These are phyloP conservation scores for Phaeosphaeria sp. DNA, from an alignment of 2,329 filamentous ascomycete species.

Conservation along the genomic window DNA sequence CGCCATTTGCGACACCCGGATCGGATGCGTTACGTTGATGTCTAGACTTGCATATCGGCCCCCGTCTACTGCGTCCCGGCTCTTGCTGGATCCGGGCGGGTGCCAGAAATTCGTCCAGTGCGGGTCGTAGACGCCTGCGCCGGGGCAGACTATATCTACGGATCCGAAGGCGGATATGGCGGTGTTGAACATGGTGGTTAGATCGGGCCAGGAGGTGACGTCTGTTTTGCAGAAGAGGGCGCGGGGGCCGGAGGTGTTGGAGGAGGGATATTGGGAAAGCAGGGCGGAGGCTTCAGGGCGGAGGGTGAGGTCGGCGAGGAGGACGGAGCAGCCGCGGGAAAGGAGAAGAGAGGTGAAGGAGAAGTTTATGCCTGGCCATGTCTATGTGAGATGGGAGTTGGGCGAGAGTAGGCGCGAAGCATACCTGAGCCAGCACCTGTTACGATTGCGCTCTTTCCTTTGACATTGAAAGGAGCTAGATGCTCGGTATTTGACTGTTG, in stretches of 20 bases:
- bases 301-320: conserved; percentile 56
- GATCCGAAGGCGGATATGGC: conserved; percentile 39
- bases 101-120: conserved; percentile 58
- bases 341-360: conserved; percentile 55
- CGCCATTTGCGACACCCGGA: conserved; percentile 56
- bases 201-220: conserved; percentile 45
- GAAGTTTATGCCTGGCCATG: conserved; percentile 53
- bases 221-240: conserved; percentile 55
- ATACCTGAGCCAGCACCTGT: conserved; percentile 54
- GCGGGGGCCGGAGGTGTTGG: conserved; percentile 27
- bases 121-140: conserved; percentile 58
- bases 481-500: conserved; percentile 6
- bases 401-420: background rate
- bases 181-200: conserved; percentile 41
- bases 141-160: conserved; percentile 57
- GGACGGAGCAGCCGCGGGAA: conserved; percentile 53
- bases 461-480: conserved; percentile 43
- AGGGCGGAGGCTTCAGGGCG: conserved; percentile 56
- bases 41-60: conserved; percentile 48
- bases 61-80: conserved; percentile 41
- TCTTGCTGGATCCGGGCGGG: conserved; percentile 48
- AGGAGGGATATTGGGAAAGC: conserved; percentile 34
- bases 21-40: conserved; percentile 57
- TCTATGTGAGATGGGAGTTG: background rate
- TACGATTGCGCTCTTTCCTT: conserved; percentile 56